Evolutionary conservation across 2,329 filamentous ascomycete species (phyloP).

Genomic region (Pezicula neosporulosa): DNA sequence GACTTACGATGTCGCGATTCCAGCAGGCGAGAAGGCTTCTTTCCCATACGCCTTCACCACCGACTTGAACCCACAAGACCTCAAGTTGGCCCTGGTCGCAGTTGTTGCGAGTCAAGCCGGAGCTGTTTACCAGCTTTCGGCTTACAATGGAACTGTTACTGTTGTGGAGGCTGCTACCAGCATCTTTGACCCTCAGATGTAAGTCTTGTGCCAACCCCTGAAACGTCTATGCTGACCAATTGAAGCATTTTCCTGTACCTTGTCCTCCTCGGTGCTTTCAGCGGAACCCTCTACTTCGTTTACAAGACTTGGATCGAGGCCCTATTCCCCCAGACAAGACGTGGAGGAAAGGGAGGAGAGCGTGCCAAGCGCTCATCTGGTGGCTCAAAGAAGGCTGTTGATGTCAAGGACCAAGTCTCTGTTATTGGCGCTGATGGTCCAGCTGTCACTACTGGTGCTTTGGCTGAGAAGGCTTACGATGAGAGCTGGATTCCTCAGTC

Average conservation of each 20-base stretch:
- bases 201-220: slow-evolving; percentile 33
- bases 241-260: slow-evolving; percentile 94
- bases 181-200: slow-evolving; percentile 96
- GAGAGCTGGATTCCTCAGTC: slow-evolving; percentile 40
- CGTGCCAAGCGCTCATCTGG: slow-evolving; percentile 55
- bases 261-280: slow-evolving; percentile 76
- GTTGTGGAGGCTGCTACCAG: slow-evolving; percentile 89
- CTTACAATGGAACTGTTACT: slow-evolving; percentile 78
- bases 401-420: slow-evolving; percentile 49
- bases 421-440: slow-evolving; percentile 56
- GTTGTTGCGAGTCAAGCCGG: slow-evolving; percentile 67
- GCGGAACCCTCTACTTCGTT: slow-evolving; percentile 86
- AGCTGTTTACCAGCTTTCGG: slow-evolving; percentile 70
- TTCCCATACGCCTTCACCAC: slow-evolving; percentile 82
- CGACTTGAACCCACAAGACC: slow-evolving; percentile 90
- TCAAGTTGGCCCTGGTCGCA: slow-evolving; percentile 73
- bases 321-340: slow-evolving; percentile 89
- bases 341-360: slow-evolving; percentile 28
- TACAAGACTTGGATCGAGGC: slow-evolving; percentile 98
- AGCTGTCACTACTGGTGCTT: slow-evolving; percentile 26
- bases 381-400: slow-evolving; percentile 66
- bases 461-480: slow-evolving; percentile 27
- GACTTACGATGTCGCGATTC: slow-evolving; percentile 70
- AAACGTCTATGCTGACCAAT: slow-evolving; percentile 18
- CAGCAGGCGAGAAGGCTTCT: slow-evolving; percentile 71